Evolutionary conservation across 106 monocot species (phyloP), one percentile per base, ranked within the genome.

Genomic region (Platanthera zijinensis): DNA sequence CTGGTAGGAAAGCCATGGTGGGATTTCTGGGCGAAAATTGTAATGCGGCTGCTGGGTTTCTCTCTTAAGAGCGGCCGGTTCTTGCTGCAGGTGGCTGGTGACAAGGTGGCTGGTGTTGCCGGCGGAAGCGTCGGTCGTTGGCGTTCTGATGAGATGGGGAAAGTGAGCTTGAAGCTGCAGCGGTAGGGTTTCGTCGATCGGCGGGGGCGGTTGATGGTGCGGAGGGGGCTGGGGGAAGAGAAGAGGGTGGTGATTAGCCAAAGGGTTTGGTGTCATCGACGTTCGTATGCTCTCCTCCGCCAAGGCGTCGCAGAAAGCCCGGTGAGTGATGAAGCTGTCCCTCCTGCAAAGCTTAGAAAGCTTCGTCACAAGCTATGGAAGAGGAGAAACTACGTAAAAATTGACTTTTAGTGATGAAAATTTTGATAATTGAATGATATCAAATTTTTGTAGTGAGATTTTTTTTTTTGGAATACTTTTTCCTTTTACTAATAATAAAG

Each of bases 311-410:
- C 92, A 92, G 77, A 92, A 92, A 32, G 92, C 92, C 52, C 89
- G 83, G 85, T 92, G 92, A 6, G 92, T 92, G 71, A 92, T 87
- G 76, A 92, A 92, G 86, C 92, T 92, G 74, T 92, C 92, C 71
- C 92, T 86, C 80, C 92, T 92, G 85, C 85, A 75, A 71, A 72
- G 7, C 30, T 66, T 12, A 66, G 30, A 11, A 12, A 12, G 32
- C 11, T 66, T 32, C 30, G n/a, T 19, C 59, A 0, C 28, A 66
- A 25, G 11, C 32, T 66, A 11, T 66, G 21, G 21, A 59, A n/a
- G 21, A 59, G 10, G 21, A 59, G 57, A 59, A 14, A 25, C 0
- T 25, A 0, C 25, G 25, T 25, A 0, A 25, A 25, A 25, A 25
- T 25, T 25, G 25, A 25, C 25, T 25, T 25, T 25, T 25, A 25